Conservation (phyloP, 2,329 filamentous ascomycete species). For the Aureobasidium sp. region DNA sequence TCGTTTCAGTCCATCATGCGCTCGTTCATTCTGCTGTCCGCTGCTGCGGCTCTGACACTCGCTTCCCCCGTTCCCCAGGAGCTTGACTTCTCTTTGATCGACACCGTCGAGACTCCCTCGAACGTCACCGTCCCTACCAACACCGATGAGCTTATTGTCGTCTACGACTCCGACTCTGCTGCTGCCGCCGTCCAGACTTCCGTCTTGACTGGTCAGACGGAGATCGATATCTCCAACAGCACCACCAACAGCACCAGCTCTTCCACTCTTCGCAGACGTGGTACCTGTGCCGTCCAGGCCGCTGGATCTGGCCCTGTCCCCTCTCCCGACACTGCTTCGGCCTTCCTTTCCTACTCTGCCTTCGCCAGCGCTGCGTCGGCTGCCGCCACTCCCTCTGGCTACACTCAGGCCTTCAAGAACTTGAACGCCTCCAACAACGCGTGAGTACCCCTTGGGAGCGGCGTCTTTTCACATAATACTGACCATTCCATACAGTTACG, state of each 20-base stretch:
- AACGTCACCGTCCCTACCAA: slow-evolving; percentile 13
- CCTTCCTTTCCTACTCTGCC: slow-evolving; percentile 23
- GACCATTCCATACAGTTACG: slow-evolving; percentile 9
- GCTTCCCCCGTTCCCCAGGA: slow-evolving; percentile 16
- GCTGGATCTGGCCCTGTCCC: slow-evolving; percentile 20
- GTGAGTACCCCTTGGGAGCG: not conserved
- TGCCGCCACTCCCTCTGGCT: slow-evolving; percentile 25
- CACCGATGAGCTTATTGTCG: slow-evolving; percentile 12
- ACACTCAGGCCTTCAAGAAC: slow-evolving; percentile 24
- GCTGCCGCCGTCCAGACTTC: slow-evolving; percentile 12
- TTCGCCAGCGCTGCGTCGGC: slow-evolving; percentile 21
- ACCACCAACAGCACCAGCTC: slow-evolving; percentile 12
- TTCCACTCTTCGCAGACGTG: slow-evolving; percentile 5
- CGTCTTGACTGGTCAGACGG: not conserved
- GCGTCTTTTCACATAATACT: not conserved
- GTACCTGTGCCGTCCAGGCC: slow-evolving; percentile 9
- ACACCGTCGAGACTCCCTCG: slow-evolving; percentile 13
- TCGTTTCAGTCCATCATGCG: slow-evolving; percentile 10
- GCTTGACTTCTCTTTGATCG: slow-evolving; percentile 18
- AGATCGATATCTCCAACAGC: slow-evolving; percentile 10
- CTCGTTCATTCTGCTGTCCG: slow-evolving; percentile 10
- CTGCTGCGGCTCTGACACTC: slow-evolving; percentile 8
- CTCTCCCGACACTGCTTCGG: slow-evolving; percentile 28
- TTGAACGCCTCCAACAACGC: slow-evolving; percentile 18
- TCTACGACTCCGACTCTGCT: slow-evolving; percentile 15